Base-by-base conservation (phyloP, 306 rosid species). In the Abrus pulchellus region DNA sequence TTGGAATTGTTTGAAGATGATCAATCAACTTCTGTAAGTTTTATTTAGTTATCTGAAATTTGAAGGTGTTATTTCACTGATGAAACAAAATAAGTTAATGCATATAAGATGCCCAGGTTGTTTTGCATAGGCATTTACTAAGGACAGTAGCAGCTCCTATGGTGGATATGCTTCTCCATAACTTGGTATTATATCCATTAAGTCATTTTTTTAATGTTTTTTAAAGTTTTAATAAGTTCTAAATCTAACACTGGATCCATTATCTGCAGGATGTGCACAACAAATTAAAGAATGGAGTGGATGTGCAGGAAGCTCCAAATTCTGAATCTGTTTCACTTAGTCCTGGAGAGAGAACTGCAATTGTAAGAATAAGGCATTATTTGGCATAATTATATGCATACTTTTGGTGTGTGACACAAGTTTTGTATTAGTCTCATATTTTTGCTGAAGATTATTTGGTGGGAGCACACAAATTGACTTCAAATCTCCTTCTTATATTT, bases 1-100 rank as follows among this genome's bases (percentile, higher is more conserved):
- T 86, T 95, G 69, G 99, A 95, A 64, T 82, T 95, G 86, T 95
- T 95, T 79, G 99, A 93, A 82, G 98, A 93, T 82, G 98, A 95
- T 76, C 99, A 86, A 85, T 86, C 99, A 77, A 89, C 92, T 66
- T 93, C 92, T 8, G 99, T 95, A 88, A 88, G 98, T 84, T 74
- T 32, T 50, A 56, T 80, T 49, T 69, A 70, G 75, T 76, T 68
- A 43, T 57, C 80, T 56, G 57, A 67, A 62, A 44, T 75, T 68
- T 52, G 33, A 83, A 74, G 60, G 45, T 54, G 61, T 20, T 68
- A 69, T 56, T 54, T 77, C 77, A 56, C 33, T 62, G 76, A 41
- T 85, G 83, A 77, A 83, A 63, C 68, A 77, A 65, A 62, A 30
- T 50, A 78, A 81, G 74, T 74, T 84, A 72, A 77, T 72, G 49